A percentile compares a stretch with the other conserved stretches of the same genome.
Evolutionary conservation across 768 basidiomycete species (phyloP).

Genomic region (Tricholomella constricta): DNA sequence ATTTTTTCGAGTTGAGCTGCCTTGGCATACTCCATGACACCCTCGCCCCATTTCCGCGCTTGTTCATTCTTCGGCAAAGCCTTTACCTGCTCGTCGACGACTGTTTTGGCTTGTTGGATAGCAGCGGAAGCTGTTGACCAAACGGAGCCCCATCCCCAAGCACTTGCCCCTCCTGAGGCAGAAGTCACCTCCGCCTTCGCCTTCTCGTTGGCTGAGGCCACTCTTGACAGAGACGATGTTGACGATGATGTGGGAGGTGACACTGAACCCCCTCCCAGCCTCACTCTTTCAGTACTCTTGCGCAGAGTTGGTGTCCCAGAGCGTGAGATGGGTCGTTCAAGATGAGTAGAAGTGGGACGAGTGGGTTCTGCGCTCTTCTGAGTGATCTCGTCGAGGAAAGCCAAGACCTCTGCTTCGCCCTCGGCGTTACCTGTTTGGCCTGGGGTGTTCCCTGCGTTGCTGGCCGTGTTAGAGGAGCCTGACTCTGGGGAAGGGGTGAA

Average conservation of each 20-base stretch:
- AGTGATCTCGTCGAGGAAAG: conserved; percentile 93
- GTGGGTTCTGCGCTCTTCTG: conserved; percentile 86
- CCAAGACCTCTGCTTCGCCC: conserved; percentile 83
- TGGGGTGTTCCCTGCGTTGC: conserved; percentile 20
- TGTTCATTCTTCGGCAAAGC: conserved; percentile 83
- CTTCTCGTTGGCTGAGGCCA: conserved; percentile 29
- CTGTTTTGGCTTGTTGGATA: conserved; percentile 82
- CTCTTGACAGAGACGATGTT: conserved; percentile 37
- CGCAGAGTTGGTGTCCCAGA: conserved; percentile 71
- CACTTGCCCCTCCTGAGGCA: conserved; percentile 27
- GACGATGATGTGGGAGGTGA: conserved; percentile 49
- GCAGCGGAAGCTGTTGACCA: conserved; percentile 88
- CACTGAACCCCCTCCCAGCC: conserved; percentile 52
- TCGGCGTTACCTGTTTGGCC: conserved; percentile 36
- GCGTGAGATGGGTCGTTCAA: conserved; percentile 61
- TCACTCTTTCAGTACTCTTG: conserved; percentile 78
- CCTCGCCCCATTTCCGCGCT: conserved; percentile 87
- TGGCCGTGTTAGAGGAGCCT: conserved; percentile 10
- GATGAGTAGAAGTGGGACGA: conserved; percentile 52
- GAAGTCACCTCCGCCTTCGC: conserved; percentile 20
- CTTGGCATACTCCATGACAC: conserved; percentile 86
- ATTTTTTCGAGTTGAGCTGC: conserved; percentile 88
- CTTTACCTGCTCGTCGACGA: conserved; percentile 93
- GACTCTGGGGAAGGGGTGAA: conserved; percentile 46
- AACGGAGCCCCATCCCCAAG: conserved; percentile 87